Base-by-base conservation (phyloP, 139 green algal species). In the Trebouxia sp. region DNA sequence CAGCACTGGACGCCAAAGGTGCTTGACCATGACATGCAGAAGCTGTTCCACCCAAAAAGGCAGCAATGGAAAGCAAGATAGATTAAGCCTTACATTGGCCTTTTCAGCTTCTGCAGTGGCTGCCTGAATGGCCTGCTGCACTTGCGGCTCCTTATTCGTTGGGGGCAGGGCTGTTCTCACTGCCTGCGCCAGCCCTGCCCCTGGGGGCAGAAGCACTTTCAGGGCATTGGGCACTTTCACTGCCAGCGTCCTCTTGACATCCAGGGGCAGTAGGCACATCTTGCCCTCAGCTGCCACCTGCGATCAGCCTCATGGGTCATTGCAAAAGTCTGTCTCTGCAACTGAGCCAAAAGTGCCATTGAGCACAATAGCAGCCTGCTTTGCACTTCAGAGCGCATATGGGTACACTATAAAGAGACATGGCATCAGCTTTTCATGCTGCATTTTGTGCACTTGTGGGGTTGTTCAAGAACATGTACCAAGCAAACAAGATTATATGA, bases 201-300 rank as follows among this genome's bases (percentile, higher is more conserved):
- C 24, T 38, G 75, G 75, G 17, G 37, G 37, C 9, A 80, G 9
- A 20, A 51, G 32, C 51, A 80, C 20, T 26, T 42, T 48, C 17
- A 80, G 51, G 37, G 51, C 37, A 26, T 53, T 70, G 35, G 75
- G 75, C 24, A 56, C 24, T 12, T 24, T 20, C 9, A 72, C 28
- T 28, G 51, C 35, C 35, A 50, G 8, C 6, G 51, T 37, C 26
- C 51, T 48, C 35, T 56, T 48, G 14, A 82, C 30, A 47, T 78
- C 42, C 43, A 85, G 12, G 39, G 75, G 15, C 37, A 85, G 32
- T 24, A 85, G 38, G 58, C 56, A 77, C 55, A 81, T 80, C 37
- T 82, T 82, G 24, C 76, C 82, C 47, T 62, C 30, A 70, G 15
- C 37, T 22, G 50, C 51, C 3, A 80, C 51, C 75, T 80, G 51